Base-by-base conservation (phyloP, 352 stramenopile species). In the Globisporangium perplexum region DNA sequence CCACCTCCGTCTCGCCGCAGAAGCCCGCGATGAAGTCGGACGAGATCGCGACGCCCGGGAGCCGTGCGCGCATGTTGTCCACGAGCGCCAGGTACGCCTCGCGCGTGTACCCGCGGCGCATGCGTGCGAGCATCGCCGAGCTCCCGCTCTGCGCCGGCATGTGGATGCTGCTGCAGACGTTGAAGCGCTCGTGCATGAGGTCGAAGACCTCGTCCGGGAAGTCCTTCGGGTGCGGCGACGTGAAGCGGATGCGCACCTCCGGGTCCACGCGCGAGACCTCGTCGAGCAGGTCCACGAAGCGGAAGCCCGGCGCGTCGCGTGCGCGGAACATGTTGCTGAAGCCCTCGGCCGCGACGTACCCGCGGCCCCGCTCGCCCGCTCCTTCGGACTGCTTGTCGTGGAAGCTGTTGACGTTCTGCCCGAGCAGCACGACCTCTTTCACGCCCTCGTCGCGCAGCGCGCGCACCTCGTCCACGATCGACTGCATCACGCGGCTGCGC, bases 381-480 rank as follows among this genome's bases (percentile, higher is more conserved):
- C 76, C 83, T 43, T 86, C 73, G 0, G 80, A 91, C 57, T 87
- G 78, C 24, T 81, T 90, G 76, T 99, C 97, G 69, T 99, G 96
- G 70, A 99, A 99, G 51, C 89, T 98, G 75, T 99, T 99, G 43
- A 99, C 97, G 72, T 99, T 99, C 73, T 99, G 98, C 38, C 98
- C 98, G n/a, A 99, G 77, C 31, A 99, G 75, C 49, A 98, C 89
- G 15, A 99, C 83, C 66, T 99, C 98, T 66, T 98, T 98, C 20
- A 99, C 87, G 45, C 90, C 93, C 46, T 97, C 71, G 55, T 96
- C 77, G 15, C 86, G 66, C 46, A 99, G 69, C 18, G 77, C 53
- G 44, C 69, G 72, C 43, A 98, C 95, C 70, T 99, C 97, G 42
- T 96, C 83, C 3, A 99, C 67, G 44, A 99, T 98, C 51, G 84